These are phyloP conservation scores for Pichia cactophila DNA, from an alignment of 1,139 yeast species.

Conservation along the genomic window DNA sequence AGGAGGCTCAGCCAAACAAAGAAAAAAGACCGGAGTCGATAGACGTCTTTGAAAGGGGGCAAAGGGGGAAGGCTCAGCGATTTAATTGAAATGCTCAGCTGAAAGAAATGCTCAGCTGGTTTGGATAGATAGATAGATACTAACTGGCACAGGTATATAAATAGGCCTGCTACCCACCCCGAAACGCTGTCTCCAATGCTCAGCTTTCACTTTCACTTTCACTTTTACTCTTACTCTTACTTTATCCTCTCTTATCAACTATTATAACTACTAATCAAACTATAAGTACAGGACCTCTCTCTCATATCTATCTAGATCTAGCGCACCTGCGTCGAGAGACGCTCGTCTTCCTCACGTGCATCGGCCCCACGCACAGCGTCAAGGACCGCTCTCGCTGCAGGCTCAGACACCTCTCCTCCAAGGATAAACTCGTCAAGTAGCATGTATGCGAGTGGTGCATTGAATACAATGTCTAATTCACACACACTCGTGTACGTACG, in stretches of 20 bases:
- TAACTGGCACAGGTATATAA: too few relatives aligned
- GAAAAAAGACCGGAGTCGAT: neutral
- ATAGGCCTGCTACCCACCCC: too few relatives aligned
- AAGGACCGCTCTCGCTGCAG: conserved; percentile 73
- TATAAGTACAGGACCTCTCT: too few relatives aligned
- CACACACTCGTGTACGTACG: conserved; percentile 94
- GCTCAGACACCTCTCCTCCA: conserved; percentile 80
- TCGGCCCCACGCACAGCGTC: conserved; percentile 75
- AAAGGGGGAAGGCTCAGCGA: neutral
- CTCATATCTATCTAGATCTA: too few relatives aligned
- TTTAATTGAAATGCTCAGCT: neutral
- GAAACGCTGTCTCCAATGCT: too few relatives aligned
- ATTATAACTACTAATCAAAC: too few relatives aligned
- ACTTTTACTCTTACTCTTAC: too few relatives aligned
- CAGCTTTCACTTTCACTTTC: too few relatives aligned
- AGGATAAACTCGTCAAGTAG: conserved; percentile 80
- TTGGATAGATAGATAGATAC: too few relatives aligned
- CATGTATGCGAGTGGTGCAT: conserved; percentile 88
- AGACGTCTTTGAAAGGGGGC: neutral
- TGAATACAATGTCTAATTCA: conserved; percentile 88
- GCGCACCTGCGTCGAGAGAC: conserved; percentile 18
- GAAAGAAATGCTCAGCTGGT: too few relatives aligned
- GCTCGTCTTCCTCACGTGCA: conserved; percentile 60
- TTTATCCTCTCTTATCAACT: too few relatives aligned
- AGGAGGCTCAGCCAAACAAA: neutral